Evolutionary conservation across 805 yeast species (phyloP).

Genomic region (Sugiyamaella chiloensis): DNA sequence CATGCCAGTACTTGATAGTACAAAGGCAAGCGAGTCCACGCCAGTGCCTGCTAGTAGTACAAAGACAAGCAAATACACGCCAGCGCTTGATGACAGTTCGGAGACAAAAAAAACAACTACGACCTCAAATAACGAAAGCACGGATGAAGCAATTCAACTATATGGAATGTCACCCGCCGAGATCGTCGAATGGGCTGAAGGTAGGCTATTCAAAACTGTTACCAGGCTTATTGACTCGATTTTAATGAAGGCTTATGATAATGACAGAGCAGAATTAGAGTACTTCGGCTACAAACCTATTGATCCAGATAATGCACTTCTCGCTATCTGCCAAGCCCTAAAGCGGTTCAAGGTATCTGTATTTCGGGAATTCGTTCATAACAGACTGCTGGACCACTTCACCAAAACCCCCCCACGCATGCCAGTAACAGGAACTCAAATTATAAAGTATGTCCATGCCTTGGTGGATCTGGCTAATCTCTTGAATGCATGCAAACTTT

Average conservation of each 20-base stretch:
- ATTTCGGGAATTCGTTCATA: slow-evolving; percentile 42
- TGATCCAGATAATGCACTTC: slow-evolving; percentile 34
- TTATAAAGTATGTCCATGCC: slow-evolving; percentile 31
- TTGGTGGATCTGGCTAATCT: slow-evolving; percentile 47
- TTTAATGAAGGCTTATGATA: slow-evolving; percentile 51
- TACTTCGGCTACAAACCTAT: slow-evolving; percentile 45
- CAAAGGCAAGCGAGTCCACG: not conserved
- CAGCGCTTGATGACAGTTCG: not conserved
- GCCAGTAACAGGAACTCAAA: slow-evolving; percentile 25
- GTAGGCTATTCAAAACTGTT: slow-evolving; percentile 24
- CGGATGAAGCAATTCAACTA: not conserved
- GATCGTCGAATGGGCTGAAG: slow-evolving; percentile 10
- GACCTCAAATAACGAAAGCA: not conserved
- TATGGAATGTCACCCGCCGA: too few species aligned
- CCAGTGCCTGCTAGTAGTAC: too few species aligned
- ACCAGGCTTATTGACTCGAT: slow-evolving; percentile 48
- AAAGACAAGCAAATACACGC: not conserved
- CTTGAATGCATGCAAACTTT: slow-evolving; percentile 38
- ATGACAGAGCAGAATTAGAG: slow-evolving; percentile 41
- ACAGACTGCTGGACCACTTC: slow-evolving; percentile 29
- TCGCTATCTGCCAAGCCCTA: slow-evolving; percentile 43
- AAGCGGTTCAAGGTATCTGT: slow-evolving; percentile 53
- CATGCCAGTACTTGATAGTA: not conserved
- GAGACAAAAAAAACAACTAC: too few species aligned
- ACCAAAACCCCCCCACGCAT: too few species aligned